Base-by-base conservation (phyloP, 1,284 basidiomycete species). In the Ganoderma lingzhi region DNA sequence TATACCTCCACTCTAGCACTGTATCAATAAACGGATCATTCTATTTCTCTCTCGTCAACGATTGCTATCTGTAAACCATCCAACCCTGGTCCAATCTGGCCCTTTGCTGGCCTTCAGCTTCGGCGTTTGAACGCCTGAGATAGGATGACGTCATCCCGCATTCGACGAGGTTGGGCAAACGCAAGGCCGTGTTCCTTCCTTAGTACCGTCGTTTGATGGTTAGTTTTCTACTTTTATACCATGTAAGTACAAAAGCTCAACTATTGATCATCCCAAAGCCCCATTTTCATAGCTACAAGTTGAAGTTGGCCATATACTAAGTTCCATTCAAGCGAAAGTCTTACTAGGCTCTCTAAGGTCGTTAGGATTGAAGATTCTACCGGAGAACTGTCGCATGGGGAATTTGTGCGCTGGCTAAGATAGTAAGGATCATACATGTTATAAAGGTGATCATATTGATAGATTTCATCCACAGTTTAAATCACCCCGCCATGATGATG, bases 1-100 rank as follows among this genome's bases (percentile, higher is more conserved):
- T 59, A 48, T 39, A 63, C 66, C 66, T 37, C 66, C 58, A 55
- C 63, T 68, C 62, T 64, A 35, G 59, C n/a, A 41, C 15, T 68
- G 62, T 68, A 68, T 39, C 48, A 51, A 64, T 55, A 64, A 44
- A 66, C 14, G 45, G 35, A 62, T 23, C 61, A 62, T 42, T 14
- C 30, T 63, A 64, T 14, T 28, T 42, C 59, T 28, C 35, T 19
- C 19, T 37, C 8, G 53, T 14, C 1, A 8, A 30, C 55, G 30
- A 6, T 30, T 37, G 1, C 23, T 23, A 23, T n/a, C n/a, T n/a
- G n/a, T n/a, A n/a, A n/a, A n/a, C n/a, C n/a, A n/a, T n/a, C n/a
- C 23, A 23, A 37, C 4, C 37, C 37, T 37, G 9, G 37, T 6
- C 37, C 1, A 37, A 9, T 9, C 37, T 37, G 44, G 19, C 6